phyloP scores from a whole-genome alignment of 805 yeast species.

The Yamadazyma laniorum region DNA sequence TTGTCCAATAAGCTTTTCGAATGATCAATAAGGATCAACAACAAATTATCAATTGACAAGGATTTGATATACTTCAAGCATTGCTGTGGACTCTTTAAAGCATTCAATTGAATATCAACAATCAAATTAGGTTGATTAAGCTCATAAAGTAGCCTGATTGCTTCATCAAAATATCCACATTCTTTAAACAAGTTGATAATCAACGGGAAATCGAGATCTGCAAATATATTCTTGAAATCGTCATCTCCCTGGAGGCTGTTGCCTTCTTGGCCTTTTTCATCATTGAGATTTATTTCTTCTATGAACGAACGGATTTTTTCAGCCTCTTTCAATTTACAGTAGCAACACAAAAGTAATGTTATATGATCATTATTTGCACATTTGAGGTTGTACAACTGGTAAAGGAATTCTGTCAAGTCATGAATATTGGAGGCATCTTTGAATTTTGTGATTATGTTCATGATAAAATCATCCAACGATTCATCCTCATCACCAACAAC shows the following conservation, averaged over 20 bases:
- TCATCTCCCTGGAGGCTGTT: neutral
- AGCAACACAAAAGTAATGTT: constrained; percentile 73
- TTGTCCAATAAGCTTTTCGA: constrained; percentile 63
- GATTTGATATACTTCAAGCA: constrained; percentile 63
- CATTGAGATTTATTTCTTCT: constrained; percentile 30
- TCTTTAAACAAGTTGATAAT: constrained; percentile 72
- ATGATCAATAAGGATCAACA: constrained; percentile 65
- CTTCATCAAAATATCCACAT: constrained; percentile 63
- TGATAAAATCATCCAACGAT: constrained; percentile 43
- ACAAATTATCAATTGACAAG: constrained; percentile 70
- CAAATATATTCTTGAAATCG: constrained; percentile 12
- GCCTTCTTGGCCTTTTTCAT: constrained; percentile 5
- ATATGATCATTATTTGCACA: constrained; percentile 76
- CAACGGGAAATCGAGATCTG: constrained; percentile 62
- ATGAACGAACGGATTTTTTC: constrained; percentile 60
- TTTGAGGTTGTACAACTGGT: constrained; percentile 52
- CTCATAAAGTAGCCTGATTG: constrained; percentile 65
- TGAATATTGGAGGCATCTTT: constrained; percentile 72
- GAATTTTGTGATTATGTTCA: constrained; percentile 75
- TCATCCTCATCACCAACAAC: constrained; percentile 19
- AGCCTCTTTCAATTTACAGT: constrained; percentile 68
- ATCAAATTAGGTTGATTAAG: constrained; percentile 72
- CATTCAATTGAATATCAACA: constrained; percentile 71
- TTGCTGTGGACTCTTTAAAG: constrained; percentile 45
- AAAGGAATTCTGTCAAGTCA: constrained; percentile 61